phyloP scores from a whole-genome alignment of 2,329 filamentous ascomycete genomes.

The Akanthomyces uredinophilus region DNA sequence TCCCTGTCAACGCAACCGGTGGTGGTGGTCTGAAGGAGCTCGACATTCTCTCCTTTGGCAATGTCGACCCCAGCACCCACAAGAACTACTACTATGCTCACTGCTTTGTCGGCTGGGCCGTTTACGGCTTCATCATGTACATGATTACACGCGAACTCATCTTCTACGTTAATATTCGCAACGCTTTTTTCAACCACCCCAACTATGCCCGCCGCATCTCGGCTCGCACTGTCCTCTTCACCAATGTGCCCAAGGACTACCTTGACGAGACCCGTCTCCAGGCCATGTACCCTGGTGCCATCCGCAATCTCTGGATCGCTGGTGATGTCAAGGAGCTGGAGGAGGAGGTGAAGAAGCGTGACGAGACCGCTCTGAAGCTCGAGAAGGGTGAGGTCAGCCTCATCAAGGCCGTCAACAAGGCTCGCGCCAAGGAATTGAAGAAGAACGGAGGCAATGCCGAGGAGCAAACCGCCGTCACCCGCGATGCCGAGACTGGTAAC shows the following conservation, averaged over 20 bases:
- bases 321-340: slow-evolving; percentile 70
- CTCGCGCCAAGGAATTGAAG: slow-evolving; percentile 30
- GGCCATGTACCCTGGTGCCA: slow-evolving; percentile 70
- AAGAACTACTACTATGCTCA: slow-evolving; percentile 73
- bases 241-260: slow-evolving; percentile 74
- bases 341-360: slow-evolving; percentile 69
- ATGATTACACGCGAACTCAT: slow-evolving; percentile 85
- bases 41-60: slow-evolving; percentile 35
- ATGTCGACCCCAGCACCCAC: slow-evolving; percentile 45
- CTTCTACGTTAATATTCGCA: slow-evolving; percentile 88
- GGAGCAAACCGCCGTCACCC: slow-evolving; percentile 38
- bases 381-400: slow-evolving; percentile 79
- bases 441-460: slow-evolving; percentile 24
- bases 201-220: slow-evolving; percentile 81
- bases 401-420: slow-evolving; percentile 55
- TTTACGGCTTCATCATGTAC: slow-evolving; percentile 83
- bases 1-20: slow-evolving; percentile 79
- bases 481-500: slow-evolving; percentile 60
- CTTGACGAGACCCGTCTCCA: slow-evolving; percentile 69
- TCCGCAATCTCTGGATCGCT: slow-evolving; percentile 79
- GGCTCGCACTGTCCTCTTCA: slow-evolving; percentile 84
- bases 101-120: slow-evolving; percentile 72
- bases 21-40: slow-evolving; percentile 62
- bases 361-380: slow-evolving; percentile 69
- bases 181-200: slow-evolving; percentile 85